Evolutionary conservation across 2,329 filamentous ascomycete species (phyloP).

Genomic region (Colletotrichum limetticola): DNA sequence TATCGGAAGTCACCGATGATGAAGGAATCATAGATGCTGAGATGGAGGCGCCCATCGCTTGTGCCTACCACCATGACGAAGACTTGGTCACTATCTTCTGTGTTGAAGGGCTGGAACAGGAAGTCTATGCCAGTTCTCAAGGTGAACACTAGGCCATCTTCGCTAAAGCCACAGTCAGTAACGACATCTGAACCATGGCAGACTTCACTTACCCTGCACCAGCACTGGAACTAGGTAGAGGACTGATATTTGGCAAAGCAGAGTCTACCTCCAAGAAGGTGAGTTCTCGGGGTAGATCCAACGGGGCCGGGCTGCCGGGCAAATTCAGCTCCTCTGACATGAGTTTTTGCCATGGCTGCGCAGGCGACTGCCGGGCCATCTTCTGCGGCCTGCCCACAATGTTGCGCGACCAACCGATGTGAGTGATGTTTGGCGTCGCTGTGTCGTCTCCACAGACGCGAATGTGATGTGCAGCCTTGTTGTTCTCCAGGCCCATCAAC

Average conservation of each 20-base stretch:
- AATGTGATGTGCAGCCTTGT: slow-evolving; percentile 82
- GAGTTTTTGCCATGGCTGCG: slow-evolving; percentile 44
- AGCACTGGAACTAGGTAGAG: slow-evolving; percentile 70
- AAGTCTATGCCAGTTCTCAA: slow-evolving; percentile 75
- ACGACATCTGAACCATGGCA: background rate
- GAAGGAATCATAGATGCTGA: slow-evolving; percentile 89
- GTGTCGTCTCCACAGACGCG: slow-evolving; percentile 55
- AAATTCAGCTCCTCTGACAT: slow-evolving; percentile 41
- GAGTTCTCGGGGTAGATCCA: slow-evolving; percentile 77
- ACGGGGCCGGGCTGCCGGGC: slow-evolving; percentile 38
- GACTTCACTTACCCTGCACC: slow-evolving; percentile 66
- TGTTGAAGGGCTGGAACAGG: slow-evolving; percentile 71
- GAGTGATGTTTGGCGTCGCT: slow-evolving; percentile 55
- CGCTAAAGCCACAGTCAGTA: slow-evolving; percentile 42
- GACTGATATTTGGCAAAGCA: slow-evolving; percentile 80
- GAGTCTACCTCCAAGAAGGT: slow-evolving; percentile 80
- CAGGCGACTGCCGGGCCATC: slow-evolving; percentile 28
- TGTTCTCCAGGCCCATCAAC: slow-evolving; percentile 81
- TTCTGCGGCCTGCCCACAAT: slow-evolving; percentile 39
- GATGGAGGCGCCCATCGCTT: slow-evolving; percentile 75
- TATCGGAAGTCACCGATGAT: slow-evolving; percentile 75
- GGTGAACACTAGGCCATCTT: slow-evolving; percentile 74
- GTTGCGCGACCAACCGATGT: slow-evolving; percentile 65
- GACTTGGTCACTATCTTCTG: slow-evolving; percentile 77
- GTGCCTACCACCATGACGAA: slow-evolving; percentile 83